Evolutionary conservation across 192 early-diverging fungal species (phyloP).

Genomic region (Lobulomyces angularis): DNA sequence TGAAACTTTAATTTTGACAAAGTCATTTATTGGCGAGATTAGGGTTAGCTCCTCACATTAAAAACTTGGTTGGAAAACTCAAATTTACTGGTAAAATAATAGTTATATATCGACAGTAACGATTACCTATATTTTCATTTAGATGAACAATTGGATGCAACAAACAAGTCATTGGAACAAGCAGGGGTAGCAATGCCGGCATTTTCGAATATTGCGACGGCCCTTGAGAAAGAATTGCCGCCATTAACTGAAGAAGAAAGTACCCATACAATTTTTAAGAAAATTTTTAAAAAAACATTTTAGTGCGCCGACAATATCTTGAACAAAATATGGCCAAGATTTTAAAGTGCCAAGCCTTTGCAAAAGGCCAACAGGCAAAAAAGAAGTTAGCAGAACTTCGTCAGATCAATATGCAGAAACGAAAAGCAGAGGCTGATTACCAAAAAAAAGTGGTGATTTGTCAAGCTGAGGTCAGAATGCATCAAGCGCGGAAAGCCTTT

Average conservation of each 20-base stretch:
- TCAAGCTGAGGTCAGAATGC: constrained; percentile 22
- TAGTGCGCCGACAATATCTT: constrained; percentile 23
- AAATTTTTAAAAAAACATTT: constrained; percentile 14
- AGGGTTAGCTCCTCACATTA: constrained; percentile 76
- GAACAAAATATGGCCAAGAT: constrained; percentile 10
- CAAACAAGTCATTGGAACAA: constrained; percentile 71
- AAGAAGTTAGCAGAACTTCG: constrained; percentile 6
- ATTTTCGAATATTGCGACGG: constrained; percentile 71
- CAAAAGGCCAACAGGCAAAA: constrained; percentile 12
- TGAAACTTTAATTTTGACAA: constrained; percentile 5
- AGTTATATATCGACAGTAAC: background rate
- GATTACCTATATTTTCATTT: constrained; percentile 5
- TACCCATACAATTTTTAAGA: background rate
- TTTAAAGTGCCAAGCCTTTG: constrained; percentile 8
- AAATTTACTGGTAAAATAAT: constrained; percentile 63
- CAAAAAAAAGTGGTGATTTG: constrained; percentile 15
- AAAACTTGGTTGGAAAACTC: constrained; percentile 83
- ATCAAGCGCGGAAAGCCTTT: constrained; percentile 17
- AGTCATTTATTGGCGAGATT: constrained; percentile 81
- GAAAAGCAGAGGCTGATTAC: constrained; percentile 6
- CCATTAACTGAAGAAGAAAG: constrained; percentile 17
- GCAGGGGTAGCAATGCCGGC: constrained; percentile 75
- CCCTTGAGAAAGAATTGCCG: constrained; percentile 39
- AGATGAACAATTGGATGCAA: constrained; percentile 61
- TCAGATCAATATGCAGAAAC: constrained; percentile 10